Evolutionary conservation across 2,329 filamentous ascomycete species (phyloP), one percentile per base, ranked within the genome.

Genomic region (Botrytis porri): DNA sequence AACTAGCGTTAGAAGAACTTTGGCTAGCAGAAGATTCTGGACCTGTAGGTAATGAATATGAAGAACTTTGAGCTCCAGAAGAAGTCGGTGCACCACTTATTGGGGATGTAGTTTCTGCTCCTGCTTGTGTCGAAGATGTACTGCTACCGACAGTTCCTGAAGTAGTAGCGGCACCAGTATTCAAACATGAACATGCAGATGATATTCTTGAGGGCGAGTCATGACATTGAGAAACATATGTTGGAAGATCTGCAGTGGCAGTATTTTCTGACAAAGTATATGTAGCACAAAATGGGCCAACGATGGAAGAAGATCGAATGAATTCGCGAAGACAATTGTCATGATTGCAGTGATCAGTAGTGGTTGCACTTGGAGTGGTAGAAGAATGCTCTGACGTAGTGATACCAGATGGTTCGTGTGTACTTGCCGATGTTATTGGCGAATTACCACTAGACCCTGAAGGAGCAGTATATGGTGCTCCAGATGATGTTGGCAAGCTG

Each of bases 291-390:
- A 79, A 79, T 3, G 64, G 41, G 29, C 48, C 62, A 39, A 75
- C 77, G 20, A 72, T 43, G 1, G 66, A 48, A 45, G 77, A 77
- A 25, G 75, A 73, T 64, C 73, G 62, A 22, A 77, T 75, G 22
- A 78, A 43, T 71, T 79, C 76, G 43, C 78, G 77, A 62, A 77
- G 73, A 59, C 78, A 79, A 54, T 79, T 79, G 59, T 79, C 73
- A 16, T 75, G 76, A 54, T 78, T 71, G 35, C 78, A 79, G 25
- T 76, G 72, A 16, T 69, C 54, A 12, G 71, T n/a, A 60, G 61
- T 35, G 4, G 73, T 39, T 35, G 69, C 63, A 35, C 73, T 74
- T 14, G 73, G n/a, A 12, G 39, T 20, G 9, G 71, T 14, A 54
- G 51, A 35, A 57, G 65, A 57, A 20, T 57, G 41, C 18, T 22